These are phyloP conservation scores for Musa balbisiana DNA, from an alignment of 202 grass and related monocot species.

Conservation along the genomic window DNA sequence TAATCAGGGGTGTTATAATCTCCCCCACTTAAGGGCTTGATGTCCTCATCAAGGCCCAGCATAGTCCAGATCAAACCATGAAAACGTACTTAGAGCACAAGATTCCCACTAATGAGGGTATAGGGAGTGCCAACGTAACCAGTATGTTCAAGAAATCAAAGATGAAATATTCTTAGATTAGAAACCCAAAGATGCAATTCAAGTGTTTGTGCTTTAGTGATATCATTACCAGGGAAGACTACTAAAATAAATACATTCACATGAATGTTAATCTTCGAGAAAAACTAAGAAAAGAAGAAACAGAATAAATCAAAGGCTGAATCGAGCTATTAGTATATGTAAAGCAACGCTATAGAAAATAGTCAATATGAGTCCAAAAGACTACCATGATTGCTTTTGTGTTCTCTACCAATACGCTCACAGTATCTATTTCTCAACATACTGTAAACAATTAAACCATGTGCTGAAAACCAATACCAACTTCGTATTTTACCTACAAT, in stretches of 20 bases:
- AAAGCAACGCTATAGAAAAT: background rate
- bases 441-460: constrained; percentile 82
- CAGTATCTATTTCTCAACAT: constrained; percentile 89
- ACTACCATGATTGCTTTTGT: constrained; percentile 98
- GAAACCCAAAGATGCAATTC: background rate
- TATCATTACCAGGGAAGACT: background rate
- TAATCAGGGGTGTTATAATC: too few species aligned
- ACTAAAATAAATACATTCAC: background rate
- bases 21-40: too few species aligned
- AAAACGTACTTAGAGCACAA: too few species aligned
- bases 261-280: too few species aligned
- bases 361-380: constrained; percentile 6
- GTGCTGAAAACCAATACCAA: constrained; percentile 90
- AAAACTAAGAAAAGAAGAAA: background rate
- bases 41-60: too few species aligned
- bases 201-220: background rate
- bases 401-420: constrained; percentile 90
- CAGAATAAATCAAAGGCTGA: background rate
- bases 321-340: background rate
- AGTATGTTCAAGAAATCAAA: too few species aligned
- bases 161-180: background rate
- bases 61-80: too few species aligned
- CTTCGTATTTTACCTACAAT: constrained; percentile 70
- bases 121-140: too few species aligned
- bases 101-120: too few species aligned